Conservation (phyloP, 345 rosid species). For the Orychophragmus violaceus region DNA sequence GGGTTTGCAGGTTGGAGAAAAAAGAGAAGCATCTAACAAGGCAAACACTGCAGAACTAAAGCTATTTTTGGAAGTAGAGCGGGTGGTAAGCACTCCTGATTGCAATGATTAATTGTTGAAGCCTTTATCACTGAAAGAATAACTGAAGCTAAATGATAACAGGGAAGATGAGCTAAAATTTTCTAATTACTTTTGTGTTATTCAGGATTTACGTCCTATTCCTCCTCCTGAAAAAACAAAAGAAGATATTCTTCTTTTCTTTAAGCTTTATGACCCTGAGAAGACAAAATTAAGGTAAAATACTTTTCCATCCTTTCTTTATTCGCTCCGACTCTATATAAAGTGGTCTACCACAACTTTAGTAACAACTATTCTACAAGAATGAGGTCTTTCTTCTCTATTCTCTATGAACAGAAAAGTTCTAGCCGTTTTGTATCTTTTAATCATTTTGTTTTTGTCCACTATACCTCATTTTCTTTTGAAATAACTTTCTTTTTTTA, state of each 20-base stretch:
- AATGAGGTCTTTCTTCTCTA: not conserved
- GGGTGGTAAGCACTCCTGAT: conserved; percentile 41
- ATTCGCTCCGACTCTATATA: not conserved
- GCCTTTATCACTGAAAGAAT: not conserved
- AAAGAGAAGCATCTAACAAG: conserved; percentile 84
- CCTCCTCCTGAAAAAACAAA: conserved; percentile 65
- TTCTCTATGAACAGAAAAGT: not conserved
- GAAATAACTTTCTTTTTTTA: not conserved
- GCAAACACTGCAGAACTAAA: conserved; percentile 78
- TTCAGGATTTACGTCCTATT: conserved; percentile 64
- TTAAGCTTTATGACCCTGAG: conserved; percentile 78
- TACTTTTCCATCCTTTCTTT: not conserved
- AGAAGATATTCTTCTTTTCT: conserved; percentile 89
- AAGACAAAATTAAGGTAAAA: conserved; percentile 67
- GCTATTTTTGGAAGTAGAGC: conserved; percentile 78
- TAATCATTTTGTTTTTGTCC: not conserved
- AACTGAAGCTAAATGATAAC: conserved; percentile 13
- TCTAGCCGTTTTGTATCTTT: not conserved
- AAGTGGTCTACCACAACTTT: not conserved
- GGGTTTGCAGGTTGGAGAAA: conserved; percentile 73
- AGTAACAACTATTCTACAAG: not conserved
- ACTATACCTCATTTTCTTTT: conserved; percentile 9
- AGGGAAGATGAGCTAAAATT: conserved; percentile 1
- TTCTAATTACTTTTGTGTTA: not conserved
- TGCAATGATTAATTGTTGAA: not conserved